Percentiles rank a stretch among this genome's conserved stretches.
phyloP scores from a whole-genome alignment of 441 rosid genomes.

The Jatropha podagrica region DNA sequence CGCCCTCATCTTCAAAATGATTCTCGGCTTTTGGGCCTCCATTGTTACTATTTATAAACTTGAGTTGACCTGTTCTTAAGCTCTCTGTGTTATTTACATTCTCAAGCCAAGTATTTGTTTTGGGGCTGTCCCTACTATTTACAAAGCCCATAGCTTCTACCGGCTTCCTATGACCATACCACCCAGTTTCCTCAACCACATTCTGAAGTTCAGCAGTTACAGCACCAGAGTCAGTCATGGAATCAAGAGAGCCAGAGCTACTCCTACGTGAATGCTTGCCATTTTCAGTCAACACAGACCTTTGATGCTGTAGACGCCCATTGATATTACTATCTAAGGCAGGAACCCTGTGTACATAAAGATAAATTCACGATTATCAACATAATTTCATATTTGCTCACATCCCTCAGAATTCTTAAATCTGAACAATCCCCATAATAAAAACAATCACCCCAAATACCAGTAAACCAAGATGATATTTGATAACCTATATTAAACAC shows the following conservation, averaged over 20 bases:
- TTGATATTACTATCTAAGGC: slow-evolving; percentile 31
- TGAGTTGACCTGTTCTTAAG: slow-evolving; percentile 42
- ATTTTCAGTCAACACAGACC: slow-evolving; percentile 36
- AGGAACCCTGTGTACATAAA: slow-evolving; percentile 39
- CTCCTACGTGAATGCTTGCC: slow-evolving; percentile 33
- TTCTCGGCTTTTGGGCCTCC: slow-evolving; percentile 43
- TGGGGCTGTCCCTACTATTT: slow-evolving; percentile 37
- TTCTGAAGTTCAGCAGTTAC: slow-evolving; percentile 27
- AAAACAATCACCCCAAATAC: no score
- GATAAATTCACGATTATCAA: not conserved
- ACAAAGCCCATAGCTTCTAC: slow-evolving; percentile 42
- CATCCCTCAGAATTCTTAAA: not conserved
- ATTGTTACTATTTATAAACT: slow-evolving; percentile 52
- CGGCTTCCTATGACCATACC: slow-evolving; percentile 34
- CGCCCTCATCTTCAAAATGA: slow-evolving; percentile 58
- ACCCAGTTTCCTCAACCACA: slow-evolving; percentile 34
- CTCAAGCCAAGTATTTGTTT: slow-evolving; percentile 33
- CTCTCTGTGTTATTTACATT: slow-evolving; percentile 62
- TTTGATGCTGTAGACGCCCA: slow-evolving; percentile 33
- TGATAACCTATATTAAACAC: no score
- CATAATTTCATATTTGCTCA: not conserved
- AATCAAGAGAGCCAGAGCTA: slow-evolving; percentile 43
- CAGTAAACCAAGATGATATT: no score
- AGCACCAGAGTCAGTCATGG: slow-evolving; percentile 25
- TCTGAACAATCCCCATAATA: not conserved